Evolutionary conservation across 208 protist species (phyloP), one percentile per base, ranked within the genome.

Genomic region (Zelonia costaricensis): DNA sequence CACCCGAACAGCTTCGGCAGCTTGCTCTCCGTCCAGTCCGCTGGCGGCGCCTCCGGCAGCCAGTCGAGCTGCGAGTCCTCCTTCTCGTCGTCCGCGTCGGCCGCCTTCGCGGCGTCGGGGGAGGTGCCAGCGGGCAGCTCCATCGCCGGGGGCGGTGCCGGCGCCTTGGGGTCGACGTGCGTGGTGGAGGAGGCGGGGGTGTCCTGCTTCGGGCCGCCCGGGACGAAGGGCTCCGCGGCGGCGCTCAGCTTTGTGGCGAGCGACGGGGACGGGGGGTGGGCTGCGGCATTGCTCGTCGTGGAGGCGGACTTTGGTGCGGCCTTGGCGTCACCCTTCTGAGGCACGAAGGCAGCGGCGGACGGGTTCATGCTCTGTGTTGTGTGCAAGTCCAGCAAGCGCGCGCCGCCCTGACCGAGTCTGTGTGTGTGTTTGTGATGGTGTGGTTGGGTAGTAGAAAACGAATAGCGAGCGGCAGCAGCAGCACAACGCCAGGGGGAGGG

Each of bases 341-440:
- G 82, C 9, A 88, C 65, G 62, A 86, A 90, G 10, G 78, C 77
- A 30, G 78, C 61, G 12, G 83, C 83, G 55, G 76, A 62, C 45
- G 83, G 79, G 64, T 86, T 83, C 80, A 90, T 78, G 3, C 22
- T 68, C 20, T n/a, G n/a, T n/a, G n/a, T n/a, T n/a, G n/a, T n/a
- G n/a, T n/a, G n/a, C n/a, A n/a, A n/a, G n/a, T n/a, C n/a, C n/a
- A n/a, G n/a, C n/a, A n/a, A n/a, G n/a, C n/a, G n/a, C n/a, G n/a
- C n/a, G n/a, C n/a, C n/a, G n/a, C n/a, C n/a, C n/a, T n/a, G n/a
- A n/a, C n/a, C n/a, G n/a, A n/a, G n/a, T n/a, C n/a, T n/a, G n/a
- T n/a, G n/a, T n/a, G n/a, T n/a, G n/a, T n/a, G n/a, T n/a, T n/a
- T n/a, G n/a, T n/a, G n/a, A n/a, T n/a, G n/a, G n/a, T n/a, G n/a